Evolutionary conservation across 2,329 filamentous ascomycete species (phyloP).

Genomic region (Fusarium anguioides): DNA sequence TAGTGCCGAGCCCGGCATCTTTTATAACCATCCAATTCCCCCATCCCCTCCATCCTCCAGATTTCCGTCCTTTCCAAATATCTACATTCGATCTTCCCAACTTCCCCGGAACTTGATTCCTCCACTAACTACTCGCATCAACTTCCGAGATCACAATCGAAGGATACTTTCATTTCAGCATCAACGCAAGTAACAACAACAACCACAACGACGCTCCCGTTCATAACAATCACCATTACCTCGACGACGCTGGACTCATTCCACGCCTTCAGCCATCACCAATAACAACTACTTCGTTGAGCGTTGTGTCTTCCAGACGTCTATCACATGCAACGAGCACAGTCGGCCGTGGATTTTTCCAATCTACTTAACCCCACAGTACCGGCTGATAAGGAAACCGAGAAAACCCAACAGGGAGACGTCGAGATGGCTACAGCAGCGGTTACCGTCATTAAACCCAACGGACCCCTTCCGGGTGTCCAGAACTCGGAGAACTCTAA

Average conservation of each 20-base stretch:
- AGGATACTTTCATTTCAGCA: constrained; percentile 10
- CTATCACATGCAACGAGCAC: constrained; percentile 80
- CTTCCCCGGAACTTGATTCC: constrained; percentile 42
- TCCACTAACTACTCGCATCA: constrained; percentile 31
- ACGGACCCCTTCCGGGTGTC: constrained; percentile 70
- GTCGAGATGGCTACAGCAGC: constrained; percentile 62
- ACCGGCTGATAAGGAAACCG: constrained; percentile 41
- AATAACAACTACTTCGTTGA: constrained; percentile 21
- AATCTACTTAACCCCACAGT: constrained; percentile 75
- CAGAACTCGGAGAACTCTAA: constrained; percentile 65
- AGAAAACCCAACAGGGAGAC: constrained; percentile 48
- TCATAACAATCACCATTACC: constrained; percentile 18
- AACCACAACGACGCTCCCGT: background rate
- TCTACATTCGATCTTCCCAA: constrained; percentile 41
- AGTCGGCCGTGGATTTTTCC: constrained; percentile 79
- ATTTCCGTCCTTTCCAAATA: constrained; percentile 42
- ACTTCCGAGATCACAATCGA: constrained; percentile 12
- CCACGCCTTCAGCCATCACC: constrained; percentile 7
- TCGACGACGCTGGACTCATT: constrained; percentile 17
- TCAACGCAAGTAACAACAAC: background rate
- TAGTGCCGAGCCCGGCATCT: constrained; percentile 50
- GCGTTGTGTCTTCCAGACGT: constrained; percentile 39
- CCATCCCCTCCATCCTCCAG: constrained; percentile 45
- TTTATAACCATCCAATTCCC: constrained; percentile 48
- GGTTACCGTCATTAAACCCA: constrained; percentile 68